phyloP scores from a whole-genome alignment of 169 alveolate species.

The Plasmodium sp. region DNA sequence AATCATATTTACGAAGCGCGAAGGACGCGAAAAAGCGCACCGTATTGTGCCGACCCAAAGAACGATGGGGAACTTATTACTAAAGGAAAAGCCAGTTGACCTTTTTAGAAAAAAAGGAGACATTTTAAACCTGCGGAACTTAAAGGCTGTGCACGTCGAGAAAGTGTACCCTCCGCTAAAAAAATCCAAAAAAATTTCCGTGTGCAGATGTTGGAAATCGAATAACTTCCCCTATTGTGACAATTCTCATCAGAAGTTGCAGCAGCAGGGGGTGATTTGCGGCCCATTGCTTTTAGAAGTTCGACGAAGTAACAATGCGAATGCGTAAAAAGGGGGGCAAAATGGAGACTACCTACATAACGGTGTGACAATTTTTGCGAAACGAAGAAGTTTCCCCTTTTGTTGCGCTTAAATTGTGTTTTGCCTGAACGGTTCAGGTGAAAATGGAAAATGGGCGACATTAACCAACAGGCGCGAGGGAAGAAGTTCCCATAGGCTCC shows the following conservation, averaged over 20 bases:
- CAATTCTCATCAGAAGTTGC: constrained; percentile 87
- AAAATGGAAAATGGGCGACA: background rate
- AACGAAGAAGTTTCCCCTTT: background rate
- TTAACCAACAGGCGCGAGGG: background rate
- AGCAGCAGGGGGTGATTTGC: constrained; percentile 83
- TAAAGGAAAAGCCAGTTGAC: constrained; percentile 11
- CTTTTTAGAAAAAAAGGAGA: constrained; percentile 54
- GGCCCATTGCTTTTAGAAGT: constrained; percentile 86
- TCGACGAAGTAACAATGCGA: constrained; percentile 41
- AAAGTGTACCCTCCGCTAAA: constrained; percentile 70
- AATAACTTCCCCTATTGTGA: constrained; percentile 89
- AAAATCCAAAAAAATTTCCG: constrained; percentile 77
- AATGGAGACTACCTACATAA: background rate
- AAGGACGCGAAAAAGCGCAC: background rate
- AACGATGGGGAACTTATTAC: constrained; percentile 16
- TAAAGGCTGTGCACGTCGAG: constrained; percentile 76
- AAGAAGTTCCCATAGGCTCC: background rate
- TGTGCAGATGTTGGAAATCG: constrained; percentile 89
- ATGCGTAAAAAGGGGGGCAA: background rate
- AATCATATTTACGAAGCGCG: background rate
- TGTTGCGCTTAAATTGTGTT: background rate
- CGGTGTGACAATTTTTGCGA: background rate
- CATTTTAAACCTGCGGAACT: constrained; percentile 32
- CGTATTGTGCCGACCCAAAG: background rate
- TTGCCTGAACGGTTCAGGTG: background rate